Evolutionary conservation across 1,139 yeast species (phyloP), one percentile per base, ranked within the genome.

Genomic region (Nakaseomyces glabratus): DNA sequence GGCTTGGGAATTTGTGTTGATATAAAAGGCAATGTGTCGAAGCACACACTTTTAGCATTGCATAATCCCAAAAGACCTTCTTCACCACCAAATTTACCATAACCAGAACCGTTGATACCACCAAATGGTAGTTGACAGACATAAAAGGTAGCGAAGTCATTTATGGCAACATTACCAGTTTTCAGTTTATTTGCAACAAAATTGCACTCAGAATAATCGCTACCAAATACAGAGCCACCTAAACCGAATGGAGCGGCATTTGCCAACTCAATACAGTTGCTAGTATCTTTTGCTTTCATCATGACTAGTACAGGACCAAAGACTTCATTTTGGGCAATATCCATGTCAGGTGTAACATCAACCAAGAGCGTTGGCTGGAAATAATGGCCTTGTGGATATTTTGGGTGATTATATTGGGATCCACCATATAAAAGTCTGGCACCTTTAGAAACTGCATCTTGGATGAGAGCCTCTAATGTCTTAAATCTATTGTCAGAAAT

Each of bases 71-170:
- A 72, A 24, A 90, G 65, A 1, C 97, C 98, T 65, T 90, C 98
- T 55, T 81, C 93, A 24, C 98, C 97, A 19, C 95, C 95, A 63
- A 90, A 90, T 56, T 86, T 88, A 36, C 97, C 97, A 52, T 85
- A 90, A 0, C 98, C 98, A 6, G 95, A 82, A 34, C 88, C 90
- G 48, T 80, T 80, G 20, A 73, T 73, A 19, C 98, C 98, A 37
- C 98, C 98, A 62, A 90, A 90, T 24, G 98, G 98, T 47, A 88
- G 68, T 61, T 90, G 97, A 45, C 96, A 90, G 20, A 90, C 85
- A 51, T 88, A 88, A 53, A 74, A 90, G 0, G 97, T 88, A 4
- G 97, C 98, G 66, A 90, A 90, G 60, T 90, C 98, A 57, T 90
- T 90, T 43, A 90, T 82, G 5, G 97, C 95, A 31, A 90, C 95